phyloP scores from a whole-genome alignment of 306 rosid genomes.

The Casuarina glauca region DNA sequence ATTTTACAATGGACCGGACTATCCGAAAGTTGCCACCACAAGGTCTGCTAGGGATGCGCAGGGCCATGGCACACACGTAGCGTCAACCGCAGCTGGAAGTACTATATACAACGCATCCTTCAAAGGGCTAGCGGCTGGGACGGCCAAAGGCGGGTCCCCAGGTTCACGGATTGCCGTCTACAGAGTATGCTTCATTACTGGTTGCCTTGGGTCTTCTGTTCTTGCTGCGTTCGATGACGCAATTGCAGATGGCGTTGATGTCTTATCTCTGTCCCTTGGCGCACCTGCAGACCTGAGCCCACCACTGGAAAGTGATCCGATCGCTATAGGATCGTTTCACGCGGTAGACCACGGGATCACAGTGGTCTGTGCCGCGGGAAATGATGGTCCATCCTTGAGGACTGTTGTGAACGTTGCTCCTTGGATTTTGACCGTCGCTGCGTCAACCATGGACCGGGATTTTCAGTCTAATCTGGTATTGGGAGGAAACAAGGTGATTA shows the following conservation, averaged over 20 bases:
- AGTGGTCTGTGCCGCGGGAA: constrained; percentile 78
- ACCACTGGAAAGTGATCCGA: constrained; percentile 36
- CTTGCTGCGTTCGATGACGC: constrained; percentile 77
- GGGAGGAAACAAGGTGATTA: constrained; percentile 42
- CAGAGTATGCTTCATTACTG: constrained; percentile 44
- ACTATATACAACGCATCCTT: constrained; percentile 52
- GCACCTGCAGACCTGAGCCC: neutral
- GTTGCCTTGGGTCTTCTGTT: constrained; percentile 64
- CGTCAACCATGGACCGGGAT: constrained; percentile 74
- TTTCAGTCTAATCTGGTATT: constrained; percentile 55
- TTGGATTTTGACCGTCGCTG: constrained; percentile 85
- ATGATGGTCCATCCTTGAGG: constrained; percentile 37
- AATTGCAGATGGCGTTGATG: constrained; percentile 69
- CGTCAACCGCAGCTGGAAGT: constrained; percentile 75
- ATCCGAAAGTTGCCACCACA: constrained; percentile 20
- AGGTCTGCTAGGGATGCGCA: constrained; percentile 31
- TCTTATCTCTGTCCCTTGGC: constrained; percentile 74
- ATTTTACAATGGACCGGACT: constrained; percentile 36
- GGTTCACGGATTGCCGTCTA: constrained; percentile 70
- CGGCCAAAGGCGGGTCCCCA: constrained; percentile 73
- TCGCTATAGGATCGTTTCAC: constrained; percentile 79
- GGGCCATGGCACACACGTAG: constrained; percentile 83
- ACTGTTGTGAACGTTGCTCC: constrained; percentile 63
- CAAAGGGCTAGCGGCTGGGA: constrained; percentile 62
- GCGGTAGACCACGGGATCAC: constrained; percentile 67